Evolutionary conservation across 768 basidiomycete genomes (phyloP).

Genomic region (Dioszegia aurantiaca): DNA sequence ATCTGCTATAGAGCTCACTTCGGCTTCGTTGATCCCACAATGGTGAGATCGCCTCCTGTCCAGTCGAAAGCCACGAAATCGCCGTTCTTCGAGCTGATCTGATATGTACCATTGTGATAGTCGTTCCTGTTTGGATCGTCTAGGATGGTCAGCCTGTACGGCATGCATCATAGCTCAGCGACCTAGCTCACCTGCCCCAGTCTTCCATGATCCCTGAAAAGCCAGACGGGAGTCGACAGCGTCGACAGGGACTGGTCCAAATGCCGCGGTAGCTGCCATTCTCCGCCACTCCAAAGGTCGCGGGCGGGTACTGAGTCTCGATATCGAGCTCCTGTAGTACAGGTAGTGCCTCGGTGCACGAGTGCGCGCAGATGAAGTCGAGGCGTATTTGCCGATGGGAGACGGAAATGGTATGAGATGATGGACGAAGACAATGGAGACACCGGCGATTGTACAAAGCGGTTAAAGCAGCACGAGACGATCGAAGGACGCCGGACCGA

Average conservation of each 20-base stretch:
- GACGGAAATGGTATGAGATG: too few species aligned
- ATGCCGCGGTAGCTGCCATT: neutral
- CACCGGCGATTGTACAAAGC: too few species aligned
- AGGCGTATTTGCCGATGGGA: too few species aligned
- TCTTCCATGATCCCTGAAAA: slow-evolving; percentile 1
- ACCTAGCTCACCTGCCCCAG: neutral
- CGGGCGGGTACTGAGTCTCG: too few species aligned
- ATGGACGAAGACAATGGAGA: too few species aligned
- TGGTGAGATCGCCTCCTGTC: slow-evolving; percentile 3
- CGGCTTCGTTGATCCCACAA: slow-evolving; percentile 1
- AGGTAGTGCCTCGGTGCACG: too few species aligned
- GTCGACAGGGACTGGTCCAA: slow-evolving; percentile 3
- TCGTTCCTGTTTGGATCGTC: neutral
- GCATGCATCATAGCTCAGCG: neutral
- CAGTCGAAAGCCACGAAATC: slow-evolving; percentile 2
- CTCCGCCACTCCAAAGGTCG: too few species aligned
- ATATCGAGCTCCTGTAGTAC: too few species aligned
- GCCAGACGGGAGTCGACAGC: neutral
- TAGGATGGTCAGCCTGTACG: neutral
- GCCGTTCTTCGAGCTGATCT: neutral
- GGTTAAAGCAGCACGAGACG: too few species aligned
- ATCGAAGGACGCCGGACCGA: too few species aligned
- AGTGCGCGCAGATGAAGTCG: too few species aligned
- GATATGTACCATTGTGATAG: slow-evolving; percentile 5
- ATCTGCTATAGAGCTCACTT: neutral